Evolutionary conservation across 208 protist species (phyloP).

Genomic region (Leishmania martiniquensis): DNA sequence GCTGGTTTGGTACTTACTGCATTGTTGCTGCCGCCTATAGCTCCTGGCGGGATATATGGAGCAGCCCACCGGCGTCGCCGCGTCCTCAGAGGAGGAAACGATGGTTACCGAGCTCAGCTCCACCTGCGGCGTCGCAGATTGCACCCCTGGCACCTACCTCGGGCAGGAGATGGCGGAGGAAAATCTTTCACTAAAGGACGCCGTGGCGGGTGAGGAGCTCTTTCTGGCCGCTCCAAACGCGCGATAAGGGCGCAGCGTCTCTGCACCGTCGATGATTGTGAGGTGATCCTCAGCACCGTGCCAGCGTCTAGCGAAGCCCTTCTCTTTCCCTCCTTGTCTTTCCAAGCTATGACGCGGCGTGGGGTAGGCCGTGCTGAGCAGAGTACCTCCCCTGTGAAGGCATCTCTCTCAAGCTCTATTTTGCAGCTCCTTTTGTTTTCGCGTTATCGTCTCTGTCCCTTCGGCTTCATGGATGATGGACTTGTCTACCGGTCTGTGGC

Average conservation of each 20-base stretch:
- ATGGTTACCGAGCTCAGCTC: background rate
- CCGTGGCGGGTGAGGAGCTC: background rate
- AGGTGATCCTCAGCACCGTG: no score
- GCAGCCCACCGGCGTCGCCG: background rate
- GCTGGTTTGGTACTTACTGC: constrained; percentile 25
- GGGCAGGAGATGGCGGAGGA: background rate
- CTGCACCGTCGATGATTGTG: no score
- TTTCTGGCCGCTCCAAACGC: no score
- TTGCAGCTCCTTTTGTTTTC: background rate
- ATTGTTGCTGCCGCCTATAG: constrained; percentile 18
- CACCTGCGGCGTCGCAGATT: background rate
- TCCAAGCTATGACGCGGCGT: no score
- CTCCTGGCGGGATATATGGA: constrained; percentile 1
- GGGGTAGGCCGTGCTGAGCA: no score
- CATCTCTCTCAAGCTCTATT: background rate
- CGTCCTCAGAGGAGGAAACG: background rate
- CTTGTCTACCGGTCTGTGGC: no score
- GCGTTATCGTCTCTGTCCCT: no score
- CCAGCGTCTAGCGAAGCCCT: no score
- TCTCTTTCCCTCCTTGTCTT: no score
- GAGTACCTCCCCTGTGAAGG: background rate
- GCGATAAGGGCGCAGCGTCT: no score
- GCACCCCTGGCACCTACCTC: background rate
- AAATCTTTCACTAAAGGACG: background rate
- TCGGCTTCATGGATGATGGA: no score